phyloP scores from a whole-genome alignment of 805 yeast genomes.

The Jamesozyma spencerorum region DNA sequence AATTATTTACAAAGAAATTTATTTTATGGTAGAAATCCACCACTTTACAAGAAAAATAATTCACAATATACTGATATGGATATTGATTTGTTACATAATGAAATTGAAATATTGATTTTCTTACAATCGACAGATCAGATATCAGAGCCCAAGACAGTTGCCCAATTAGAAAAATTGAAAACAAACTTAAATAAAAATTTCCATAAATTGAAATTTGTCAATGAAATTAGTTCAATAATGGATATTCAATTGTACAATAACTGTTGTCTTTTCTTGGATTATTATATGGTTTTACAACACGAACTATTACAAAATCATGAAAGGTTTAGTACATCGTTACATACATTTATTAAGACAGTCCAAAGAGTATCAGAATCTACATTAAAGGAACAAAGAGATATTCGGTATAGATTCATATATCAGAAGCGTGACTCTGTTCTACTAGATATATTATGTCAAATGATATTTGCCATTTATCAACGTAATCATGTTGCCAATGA shows the following conservation, averaged over 20 bases:
- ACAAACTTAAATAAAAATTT: background rate
- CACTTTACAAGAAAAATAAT: background rate
- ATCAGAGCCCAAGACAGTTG: background rate
- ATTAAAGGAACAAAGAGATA: background rate
- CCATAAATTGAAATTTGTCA: background rate
- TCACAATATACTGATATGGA: no score
- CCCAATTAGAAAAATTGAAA: no score
- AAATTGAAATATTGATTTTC: background rate
- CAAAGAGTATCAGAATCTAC: background rate
- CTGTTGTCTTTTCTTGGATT: slow-evolving; percentile 15
- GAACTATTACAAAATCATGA: slow-evolving; percentile 9
- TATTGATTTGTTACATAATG: background rate
- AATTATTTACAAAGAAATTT: slow-evolving; percentile 1
- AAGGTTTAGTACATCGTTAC: slow-evolving; percentile 4
- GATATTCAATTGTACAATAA: slow-evolving; percentile 3
- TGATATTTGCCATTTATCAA: no score
- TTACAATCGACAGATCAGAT: background rate
- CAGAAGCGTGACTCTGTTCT: no score
- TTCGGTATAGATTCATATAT: background rate
- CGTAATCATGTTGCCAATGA: no score
- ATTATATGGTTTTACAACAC: slow-evolving; percentile 16
- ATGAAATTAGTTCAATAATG: background rate
- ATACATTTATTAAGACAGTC: background rate
- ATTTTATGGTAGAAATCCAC: background rate
- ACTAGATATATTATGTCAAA: no score